Conservation (phyloP, 2,329 filamentous ascomycete genomes). For the Aspergillus brasiliensis region DNA sequence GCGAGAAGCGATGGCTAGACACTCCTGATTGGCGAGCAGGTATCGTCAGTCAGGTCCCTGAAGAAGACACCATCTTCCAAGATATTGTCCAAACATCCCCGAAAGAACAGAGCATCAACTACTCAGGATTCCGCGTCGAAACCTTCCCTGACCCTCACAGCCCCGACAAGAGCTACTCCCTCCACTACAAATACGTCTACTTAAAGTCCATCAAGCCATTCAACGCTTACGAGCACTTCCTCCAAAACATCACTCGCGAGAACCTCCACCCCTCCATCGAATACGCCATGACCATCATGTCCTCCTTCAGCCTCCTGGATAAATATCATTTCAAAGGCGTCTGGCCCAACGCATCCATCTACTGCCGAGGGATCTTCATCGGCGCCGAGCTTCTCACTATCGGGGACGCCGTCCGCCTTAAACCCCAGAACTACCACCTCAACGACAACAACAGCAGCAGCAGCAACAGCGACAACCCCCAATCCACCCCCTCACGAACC, state of each 20-base stretch:
- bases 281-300: conserved; percentile 56
- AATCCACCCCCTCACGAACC: conserved; percentile 11
- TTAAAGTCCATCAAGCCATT: conserved; percentile 59
- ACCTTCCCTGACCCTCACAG: conserved; percentile 56
- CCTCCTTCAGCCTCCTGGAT: conserved; percentile 56
- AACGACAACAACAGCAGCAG: conserved; percentile 1
- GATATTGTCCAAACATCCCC: conserved; percentile 48
- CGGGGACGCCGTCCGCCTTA: conserved; percentile 58
- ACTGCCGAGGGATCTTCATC: conserved; percentile 57
- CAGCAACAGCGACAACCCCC: conserved; percentile 4
- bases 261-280: conserved; percentile 57
- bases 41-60: conserved; percentile 55
- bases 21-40: conserved; percentile 59
- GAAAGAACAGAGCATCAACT: conserved; percentile 48
- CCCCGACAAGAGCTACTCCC: conserved; percentile 53
- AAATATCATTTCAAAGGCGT: conserved; percentile 55
- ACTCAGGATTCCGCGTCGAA: conserved; percentile 60
- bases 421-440: conserved; percentile 32
- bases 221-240: conserved; percentile 54
- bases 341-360: conserved; percentile 59
- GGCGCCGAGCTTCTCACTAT: conserved; percentile 58
- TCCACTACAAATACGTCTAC: conserved; percentile 58
- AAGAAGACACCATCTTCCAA: conserved; percentile 45
- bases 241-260: conserved; percentile 43
- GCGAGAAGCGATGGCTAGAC: conserved; percentile 36